A percentile compares a stretch with the other conserved stretches of the same genome.
Evolutionary conservation across 306 rosid genomes (phyloP).

Genomic region (Canavalia ensiformis): DNA sequence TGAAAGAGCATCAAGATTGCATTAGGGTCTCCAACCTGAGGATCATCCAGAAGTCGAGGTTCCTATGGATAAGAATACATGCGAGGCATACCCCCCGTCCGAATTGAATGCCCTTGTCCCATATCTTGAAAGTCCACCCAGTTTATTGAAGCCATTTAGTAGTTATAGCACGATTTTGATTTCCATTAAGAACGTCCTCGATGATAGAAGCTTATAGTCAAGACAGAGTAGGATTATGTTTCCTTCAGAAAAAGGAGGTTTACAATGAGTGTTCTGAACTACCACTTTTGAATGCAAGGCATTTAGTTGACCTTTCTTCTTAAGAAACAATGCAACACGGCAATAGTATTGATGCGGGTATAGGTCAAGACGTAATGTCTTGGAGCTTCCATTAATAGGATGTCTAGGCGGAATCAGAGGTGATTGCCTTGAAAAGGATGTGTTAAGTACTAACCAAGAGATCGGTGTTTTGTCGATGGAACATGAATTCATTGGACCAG

Average conservation of each 20-base stretch:
- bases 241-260: conserved; percentile 58
- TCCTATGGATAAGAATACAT: too few species aligned
- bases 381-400: conserved; percentile 48
- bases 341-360: conserved; percentile 41
- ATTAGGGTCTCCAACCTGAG: too few species aligned
- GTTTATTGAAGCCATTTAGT: too few species aligned
- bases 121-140: too few species aligned
- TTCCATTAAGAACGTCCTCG: conserved; percentile 55
- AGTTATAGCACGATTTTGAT: conserved; percentile 51
- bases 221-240: conserved; percentile 56
- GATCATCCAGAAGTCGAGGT: too few species aligned
- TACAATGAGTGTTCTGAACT: conserved; percentile 56
- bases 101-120: too few species aligned
- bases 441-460: conserved; percentile 40
- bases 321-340: conserved; percentile 42
- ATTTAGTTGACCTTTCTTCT: conserved; percentile 46
- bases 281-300: conserved; percentile 56
- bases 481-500: conserved; percentile 54
- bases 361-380: conserved; percentile 51
- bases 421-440: conserved; percentile 44
- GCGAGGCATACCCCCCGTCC: too few species aligned
- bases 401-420: conserved; percentile 47
- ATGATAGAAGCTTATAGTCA: conserved; percentile 56
- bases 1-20: too few species aligned
- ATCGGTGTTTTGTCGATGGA: conserved; percentile 47